phyloP scores from a whole-genome alignment of 2,329 filamentous ascomycete species.

The Aspergillus latus region DNA sequence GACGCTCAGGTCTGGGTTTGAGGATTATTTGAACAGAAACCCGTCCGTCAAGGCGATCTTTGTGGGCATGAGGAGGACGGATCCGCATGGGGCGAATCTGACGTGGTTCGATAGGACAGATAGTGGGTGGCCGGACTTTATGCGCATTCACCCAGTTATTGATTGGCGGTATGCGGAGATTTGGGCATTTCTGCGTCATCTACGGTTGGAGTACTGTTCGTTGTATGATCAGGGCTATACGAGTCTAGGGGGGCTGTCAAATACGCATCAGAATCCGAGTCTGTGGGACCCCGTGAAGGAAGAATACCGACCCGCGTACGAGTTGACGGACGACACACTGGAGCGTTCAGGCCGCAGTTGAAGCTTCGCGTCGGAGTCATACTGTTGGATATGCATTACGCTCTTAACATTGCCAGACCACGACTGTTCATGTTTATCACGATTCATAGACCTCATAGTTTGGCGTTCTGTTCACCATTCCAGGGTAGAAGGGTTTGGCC shows the following conservation, averaged over 20 bases:
- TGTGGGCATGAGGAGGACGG: conserved; percentile 84
- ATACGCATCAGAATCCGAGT: conserved; percentile 86
- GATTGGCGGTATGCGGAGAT: conserved; percentile 98
- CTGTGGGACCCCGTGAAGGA: conserved; percentile 46
- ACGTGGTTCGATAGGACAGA: conserved; percentile 87
- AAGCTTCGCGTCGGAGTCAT: background rate
- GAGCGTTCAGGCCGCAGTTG: conserved; percentile 72
- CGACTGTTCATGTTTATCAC: background rate
- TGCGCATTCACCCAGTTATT: conserved; percentile 91
- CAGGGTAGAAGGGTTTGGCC: background rate
- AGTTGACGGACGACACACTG: conserved; percentile 70
- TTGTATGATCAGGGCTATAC: conserved; percentile 91
- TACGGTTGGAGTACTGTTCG: conserved; percentile 78
- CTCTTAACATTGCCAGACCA: background rate
- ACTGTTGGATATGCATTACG: background rate
- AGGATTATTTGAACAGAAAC: conserved; percentile 63
- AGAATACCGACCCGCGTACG: conserved; percentile 70
- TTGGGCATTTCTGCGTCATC: conserved; percentile 74
- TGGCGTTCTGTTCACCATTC: background rate
- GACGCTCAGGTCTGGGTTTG: conserved; percentile 75
- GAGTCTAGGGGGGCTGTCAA: conserved; percentile 81
- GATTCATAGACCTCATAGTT: conserved; percentile 4
- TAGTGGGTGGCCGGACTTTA: conserved; percentile 83
- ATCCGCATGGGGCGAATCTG: conserved; percentile 80
- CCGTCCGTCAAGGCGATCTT: conserved; percentile 71